phyloP scores from a whole-genome alignment of 371 early-diverging fungal genomes.

The Syncephalis fuscata region DNA sequence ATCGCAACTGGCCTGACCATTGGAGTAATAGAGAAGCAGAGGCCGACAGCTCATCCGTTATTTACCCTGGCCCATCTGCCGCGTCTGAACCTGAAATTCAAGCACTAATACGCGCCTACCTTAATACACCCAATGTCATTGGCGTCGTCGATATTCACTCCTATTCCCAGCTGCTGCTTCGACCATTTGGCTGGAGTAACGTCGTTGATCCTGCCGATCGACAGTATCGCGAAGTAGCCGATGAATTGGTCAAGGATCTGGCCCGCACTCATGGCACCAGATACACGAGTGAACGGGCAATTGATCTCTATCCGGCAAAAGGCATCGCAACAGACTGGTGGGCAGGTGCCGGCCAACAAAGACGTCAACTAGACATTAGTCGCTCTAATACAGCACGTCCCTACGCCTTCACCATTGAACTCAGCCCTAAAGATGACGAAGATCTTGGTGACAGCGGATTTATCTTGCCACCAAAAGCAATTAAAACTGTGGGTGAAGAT shows the following conservation, averaged over 20 bases:
- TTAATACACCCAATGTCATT: conserved; percentile 18
- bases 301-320: background rate
- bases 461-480: conserved; percentile 1
- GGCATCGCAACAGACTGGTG: background rate
- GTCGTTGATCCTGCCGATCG: conserved; percentile 9
- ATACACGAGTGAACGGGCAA: background rate
- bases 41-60: conserved; percentile 21
- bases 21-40: conserved; percentile 31
- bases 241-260: conserved; percentile 9
- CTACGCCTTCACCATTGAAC: conserved; percentile 5
- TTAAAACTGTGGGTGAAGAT: conserved; percentile 4
- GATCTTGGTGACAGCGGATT: conserved; percentile 1
- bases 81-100: conserved; percentile 35
- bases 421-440: background rate
- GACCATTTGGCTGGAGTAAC: conserved; percentile 23
- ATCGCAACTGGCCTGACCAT: conserved; percentile 26
- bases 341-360: background rate
- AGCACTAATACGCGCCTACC: conserved; percentile 22
- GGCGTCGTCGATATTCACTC: conserved; percentile 39
- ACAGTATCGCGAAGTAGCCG: conserved; percentile 3
- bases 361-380: no score
- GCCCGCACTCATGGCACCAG: conserved; percentile 5
- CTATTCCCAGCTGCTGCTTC: conserved; percentile 23
- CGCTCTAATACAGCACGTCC: background rate
- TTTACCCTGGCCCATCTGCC: conserved; percentile 28